Evolutionary conservation across 2,329 filamentous ascomycete species (phyloP).

Genomic region (Endocalyx cinctus): DNA sequence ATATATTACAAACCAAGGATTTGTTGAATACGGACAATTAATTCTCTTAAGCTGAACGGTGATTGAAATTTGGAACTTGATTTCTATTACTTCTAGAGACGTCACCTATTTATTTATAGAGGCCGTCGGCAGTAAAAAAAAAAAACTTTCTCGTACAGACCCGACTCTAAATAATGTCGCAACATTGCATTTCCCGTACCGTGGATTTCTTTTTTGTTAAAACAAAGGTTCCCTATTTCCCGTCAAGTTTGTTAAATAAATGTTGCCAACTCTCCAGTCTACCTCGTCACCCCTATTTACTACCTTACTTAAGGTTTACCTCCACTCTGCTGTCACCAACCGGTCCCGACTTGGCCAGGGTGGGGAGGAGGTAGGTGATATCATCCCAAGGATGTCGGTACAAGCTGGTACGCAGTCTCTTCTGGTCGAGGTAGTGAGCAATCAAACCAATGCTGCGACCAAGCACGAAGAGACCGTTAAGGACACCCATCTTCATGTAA

Average conservation of each 20-base stretch:
- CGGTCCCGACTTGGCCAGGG: conserved; percentile 64
- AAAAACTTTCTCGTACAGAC: conserved; percentile 21
- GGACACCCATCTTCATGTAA: conserved; percentile 97
- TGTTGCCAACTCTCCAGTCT: too few relatives aligned
- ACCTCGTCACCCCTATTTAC: conserved; percentile 16
- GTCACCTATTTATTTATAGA: conserved; percentile 11
- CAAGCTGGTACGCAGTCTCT: conserved; percentile 94
- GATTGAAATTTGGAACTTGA: too few relatives aligned
- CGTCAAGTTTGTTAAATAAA: too few relatives aligned
- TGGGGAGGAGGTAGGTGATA: conserved; percentile 90
- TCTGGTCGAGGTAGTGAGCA: conserved; percentile 99
- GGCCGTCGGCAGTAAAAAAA: conserved; percentile 14
- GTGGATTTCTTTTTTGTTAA: too few relatives aligned
- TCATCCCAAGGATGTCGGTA: conserved; percentile 99
- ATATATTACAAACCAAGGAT: too few relatives aligned
- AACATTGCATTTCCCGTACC: too few relatives aligned
- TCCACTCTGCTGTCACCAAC: conserved; percentile 86
- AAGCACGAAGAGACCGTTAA: conserved; percentile 98
- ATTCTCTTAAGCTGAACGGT: too few relatives aligned
- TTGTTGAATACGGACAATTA: too few relatives aligned
- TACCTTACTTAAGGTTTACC: conserved; percentile 61
- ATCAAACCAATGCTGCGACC: conserved; percentile 97
- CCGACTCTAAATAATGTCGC: conserved; percentile 14
- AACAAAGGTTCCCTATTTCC: too few relatives aligned
- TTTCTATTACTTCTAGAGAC: conserved; percentile 19